Percentiles rank a stretch among this genome's conserved stretches.
phyloP scores from a whole-genome alignment of 257 asterid genomes.

The Gynochthodes officinalis region DNA sequence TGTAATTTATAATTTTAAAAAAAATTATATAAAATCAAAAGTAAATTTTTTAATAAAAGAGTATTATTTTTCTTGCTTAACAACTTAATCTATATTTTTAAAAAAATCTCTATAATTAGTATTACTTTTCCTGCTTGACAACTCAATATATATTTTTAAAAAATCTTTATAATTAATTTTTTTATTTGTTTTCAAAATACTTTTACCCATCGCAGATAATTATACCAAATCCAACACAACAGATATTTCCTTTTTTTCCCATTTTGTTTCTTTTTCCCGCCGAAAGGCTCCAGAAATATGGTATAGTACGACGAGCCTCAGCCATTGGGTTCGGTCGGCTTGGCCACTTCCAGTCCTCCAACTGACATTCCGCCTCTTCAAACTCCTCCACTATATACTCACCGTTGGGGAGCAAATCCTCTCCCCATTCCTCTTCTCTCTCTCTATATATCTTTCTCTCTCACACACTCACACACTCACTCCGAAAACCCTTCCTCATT shows the following conservation, averaged over 20 bases:
- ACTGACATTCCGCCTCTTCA: background rate
- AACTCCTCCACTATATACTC: background rate
- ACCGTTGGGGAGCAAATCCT: background rate
- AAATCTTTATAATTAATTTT: too few relatives aligned
- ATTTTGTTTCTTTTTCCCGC: conserved; percentile 6
- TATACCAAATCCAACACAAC: background rate
- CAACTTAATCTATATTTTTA: too few relatives aligned
- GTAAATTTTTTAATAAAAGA: too few relatives aligned
- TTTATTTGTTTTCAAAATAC: too few relatives aligned
- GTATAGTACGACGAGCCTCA: background rate
- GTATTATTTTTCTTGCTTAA: too few relatives aligned
- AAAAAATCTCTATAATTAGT: too few relatives aligned
- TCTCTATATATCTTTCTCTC: background rate
- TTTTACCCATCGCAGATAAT: background rate
- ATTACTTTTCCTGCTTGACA: too few relatives aligned
- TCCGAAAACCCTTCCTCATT: background rate
- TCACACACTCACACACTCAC: conserved; percentile 5
- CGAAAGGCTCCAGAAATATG: background rate
- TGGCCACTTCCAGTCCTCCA: background rate
- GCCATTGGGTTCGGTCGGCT: background rate
- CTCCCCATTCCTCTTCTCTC: background rate
- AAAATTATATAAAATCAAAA: too few relatives aligned
- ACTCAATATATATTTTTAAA: too few relatives aligned
- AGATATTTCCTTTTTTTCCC: background rate
- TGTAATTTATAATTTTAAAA: too few relatives aligned